Conservation (phyloP, 768 basidiomycete genomes). For the Russula griseocarnosa region DNA sequence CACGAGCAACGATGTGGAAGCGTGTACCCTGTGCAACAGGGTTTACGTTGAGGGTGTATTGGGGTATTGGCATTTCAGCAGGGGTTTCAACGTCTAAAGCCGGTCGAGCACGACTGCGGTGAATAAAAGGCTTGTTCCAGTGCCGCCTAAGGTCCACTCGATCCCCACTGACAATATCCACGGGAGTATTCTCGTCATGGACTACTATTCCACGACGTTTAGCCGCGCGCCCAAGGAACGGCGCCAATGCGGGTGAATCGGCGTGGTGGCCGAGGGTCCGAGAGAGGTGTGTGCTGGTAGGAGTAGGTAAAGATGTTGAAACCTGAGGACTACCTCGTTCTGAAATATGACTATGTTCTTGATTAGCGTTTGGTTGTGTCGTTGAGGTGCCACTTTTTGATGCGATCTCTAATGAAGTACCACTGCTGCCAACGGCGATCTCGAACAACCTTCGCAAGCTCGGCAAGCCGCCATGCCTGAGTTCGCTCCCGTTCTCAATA, state of each 20-base stretch:
- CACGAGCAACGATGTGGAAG: conserved; percentile 46
- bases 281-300: conserved; percentile 40
- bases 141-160: neutral
- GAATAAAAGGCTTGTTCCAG: conserved; percentile 42
- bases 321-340: conserved; percentile 27
- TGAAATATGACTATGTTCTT: neutral
- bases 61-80: neutral
- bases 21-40: conserved; percentile 35
- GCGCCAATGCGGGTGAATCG: conserved; percentile 50
- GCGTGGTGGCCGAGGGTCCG: conserved; percentile 48
- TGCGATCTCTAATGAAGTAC: conserved; percentile 31
- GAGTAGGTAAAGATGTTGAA: neutral
- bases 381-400: neutral
- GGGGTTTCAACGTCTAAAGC: conserved; percentile 34
- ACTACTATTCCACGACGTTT: conserved; percentile 43
- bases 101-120: conserved; percentile 42
- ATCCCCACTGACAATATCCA: conserved; percentile 36
- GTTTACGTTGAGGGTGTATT: neutral
- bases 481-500: conserved; percentile 40
- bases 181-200: conserved; percentile 34
- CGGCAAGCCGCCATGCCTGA: conserved; percentile 42
- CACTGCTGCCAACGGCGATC: conserved; percentile 43
- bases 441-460: conserved; percentile 48
- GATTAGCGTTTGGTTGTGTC: neutral
- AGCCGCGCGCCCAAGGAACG: conserved; percentile 45